Evolutionary conservation across 192 early-diverging fungal species (phyloP).

Genomic region (Backusella circina): DNA sequence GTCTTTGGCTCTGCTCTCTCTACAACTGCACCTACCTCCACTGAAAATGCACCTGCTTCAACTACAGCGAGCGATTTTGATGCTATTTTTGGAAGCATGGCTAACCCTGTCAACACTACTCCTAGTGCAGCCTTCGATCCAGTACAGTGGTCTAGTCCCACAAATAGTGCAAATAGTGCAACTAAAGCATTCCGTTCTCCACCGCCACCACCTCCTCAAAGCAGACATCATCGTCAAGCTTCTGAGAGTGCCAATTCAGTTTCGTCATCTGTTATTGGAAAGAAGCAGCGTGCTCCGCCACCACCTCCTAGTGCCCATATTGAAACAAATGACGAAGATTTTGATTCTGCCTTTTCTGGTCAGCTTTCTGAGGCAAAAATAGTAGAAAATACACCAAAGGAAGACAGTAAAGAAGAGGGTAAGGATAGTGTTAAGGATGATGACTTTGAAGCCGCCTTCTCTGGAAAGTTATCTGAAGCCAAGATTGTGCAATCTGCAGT

Average conservation of each 20-base stretch:
- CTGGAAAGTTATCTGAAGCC: constrained; percentile 5
- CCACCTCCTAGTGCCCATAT: neutral
- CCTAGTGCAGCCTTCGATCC: neutral
- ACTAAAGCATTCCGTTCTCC: neutral
- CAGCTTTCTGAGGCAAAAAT: constrained; percentile 22
- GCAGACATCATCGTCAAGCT: constrained; percentile 4
- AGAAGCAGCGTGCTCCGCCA: constrained; percentile 10
- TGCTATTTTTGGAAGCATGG: neutral
- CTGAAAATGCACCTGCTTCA: neutral
- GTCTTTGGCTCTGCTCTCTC: constrained; percentile 8
- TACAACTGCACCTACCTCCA: neutral
- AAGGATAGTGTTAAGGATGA: neutral
- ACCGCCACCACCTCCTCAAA: constrained; percentile 15
- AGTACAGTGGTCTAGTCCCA: neutral
- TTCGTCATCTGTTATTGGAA: neutral
- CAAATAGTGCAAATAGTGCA: neutral
- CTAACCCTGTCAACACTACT: neutral
- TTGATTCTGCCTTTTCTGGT: constrained; percentile 34
- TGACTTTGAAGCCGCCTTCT: constrained; percentile 16
- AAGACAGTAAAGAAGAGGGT: neutral
- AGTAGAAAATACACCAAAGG: neutral
- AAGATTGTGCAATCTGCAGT: neutral
- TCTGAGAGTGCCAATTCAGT: neutral
- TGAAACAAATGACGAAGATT: constrained; percentile 14
- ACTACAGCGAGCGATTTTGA: neutral